Base-by-base conservation (phyloP, 441 rosid species). In the Gossypium gossypioides region DNA sequence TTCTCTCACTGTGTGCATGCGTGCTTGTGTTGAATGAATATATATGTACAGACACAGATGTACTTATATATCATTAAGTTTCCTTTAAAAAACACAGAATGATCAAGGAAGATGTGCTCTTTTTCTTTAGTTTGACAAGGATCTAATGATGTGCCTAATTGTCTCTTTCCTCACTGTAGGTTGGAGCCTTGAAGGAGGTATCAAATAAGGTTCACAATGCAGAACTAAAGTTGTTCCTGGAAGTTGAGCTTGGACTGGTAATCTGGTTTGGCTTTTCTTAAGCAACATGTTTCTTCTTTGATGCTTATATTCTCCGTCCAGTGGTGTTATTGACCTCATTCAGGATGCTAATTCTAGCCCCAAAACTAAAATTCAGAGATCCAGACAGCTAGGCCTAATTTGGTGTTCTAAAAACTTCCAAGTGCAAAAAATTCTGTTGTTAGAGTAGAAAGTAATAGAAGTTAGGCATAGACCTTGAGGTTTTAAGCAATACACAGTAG, bases 221-320 rank as follows among this genome's bases (percentile, higher is more conserved):
- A 2, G 88, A 85, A 34, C 57, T 85, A 56, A 85, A 85, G 77
- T 68, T 85, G 75, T 83, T 83, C 75, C 76, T 85, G 79, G 88
- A 85, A 76, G 81, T 83, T 19, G 84, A 85, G 64, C 72, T 73
- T 58, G 86, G 86, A 70, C 81, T 42, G 82, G 88, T 85, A 81
- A 77, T 72, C 51, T 61, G 67, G 40, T 72, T 64, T 69, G 67
- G 67, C 69, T 1, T 34, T 64, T 34, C n/a, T 60, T 15, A 24
- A 66, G 59, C 59, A 55, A 3, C 59, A 55, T 55, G 27, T 54
- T 54, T 18, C 24, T 54, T 54, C 58, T 54, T 16, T 54, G 58
- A 54, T 54, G 58, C 58, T 18, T 55, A 21, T 19, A 62, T 24
- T 61, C 68, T 32, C 52, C 22, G 3, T 61, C 62, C 6, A 42